A percentile compares a stretch with the other conserved stretches of the same genome.
These are phyloP conservation scores for Trametes gibbosa DNA, from an alignment of 768 basidiomycete genomes.

Conservation along the genomic window DNA sequence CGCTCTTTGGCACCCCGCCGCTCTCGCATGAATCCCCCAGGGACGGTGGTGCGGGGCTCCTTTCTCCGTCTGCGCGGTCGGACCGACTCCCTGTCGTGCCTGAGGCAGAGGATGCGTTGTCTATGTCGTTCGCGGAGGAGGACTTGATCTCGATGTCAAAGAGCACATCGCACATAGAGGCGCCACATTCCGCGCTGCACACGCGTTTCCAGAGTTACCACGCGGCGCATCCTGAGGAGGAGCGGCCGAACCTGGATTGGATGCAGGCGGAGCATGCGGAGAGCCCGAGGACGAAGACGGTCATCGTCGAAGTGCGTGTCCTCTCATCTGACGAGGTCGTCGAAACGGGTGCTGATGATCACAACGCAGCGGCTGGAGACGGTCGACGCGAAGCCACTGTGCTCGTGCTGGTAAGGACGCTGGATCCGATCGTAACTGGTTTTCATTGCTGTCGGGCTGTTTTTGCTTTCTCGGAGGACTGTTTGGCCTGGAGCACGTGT, in stretches of 20 bases:
- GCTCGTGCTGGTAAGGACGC: conserved; percentile 51
- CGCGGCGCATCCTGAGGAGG: conserved; percentile 27
- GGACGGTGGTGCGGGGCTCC: conserved; percentile 1
- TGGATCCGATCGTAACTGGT: background rate
- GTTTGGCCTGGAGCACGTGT: background rate
- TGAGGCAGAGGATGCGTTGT: conserved; percentile 46
- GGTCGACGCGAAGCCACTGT: conserved; percentile 63
- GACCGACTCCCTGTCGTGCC: conserved; percentile 49
- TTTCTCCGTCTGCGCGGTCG: conserved; percentile 58
- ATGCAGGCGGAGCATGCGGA: conserved; percentile 39
- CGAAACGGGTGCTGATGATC: background rate
- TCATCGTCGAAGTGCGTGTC: conserved; percentile 66
- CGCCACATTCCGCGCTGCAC: conserved; percentile 37
- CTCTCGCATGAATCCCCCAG: conserved; percentile 4
- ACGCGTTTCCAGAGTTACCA: conserved; percentile 35
- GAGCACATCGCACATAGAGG: conserved; percentile 70
- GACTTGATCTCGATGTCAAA: conserved; percentile 74
- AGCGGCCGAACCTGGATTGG: conserved; percentile 43
- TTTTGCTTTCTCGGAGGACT: background rate
- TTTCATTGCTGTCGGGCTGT: conserved; percentile 15
- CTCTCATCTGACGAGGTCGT: background rate
- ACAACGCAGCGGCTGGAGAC: conserved; percentile 64
- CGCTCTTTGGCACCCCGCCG: conserved; percentile 9
- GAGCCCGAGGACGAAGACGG: conserved; percentile 49
- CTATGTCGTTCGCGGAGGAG: conserved; percentile 55